Conservation (phyloP, 2,329 filamentous ascomycete species). For the Stromatinia cepivora region DNA sequence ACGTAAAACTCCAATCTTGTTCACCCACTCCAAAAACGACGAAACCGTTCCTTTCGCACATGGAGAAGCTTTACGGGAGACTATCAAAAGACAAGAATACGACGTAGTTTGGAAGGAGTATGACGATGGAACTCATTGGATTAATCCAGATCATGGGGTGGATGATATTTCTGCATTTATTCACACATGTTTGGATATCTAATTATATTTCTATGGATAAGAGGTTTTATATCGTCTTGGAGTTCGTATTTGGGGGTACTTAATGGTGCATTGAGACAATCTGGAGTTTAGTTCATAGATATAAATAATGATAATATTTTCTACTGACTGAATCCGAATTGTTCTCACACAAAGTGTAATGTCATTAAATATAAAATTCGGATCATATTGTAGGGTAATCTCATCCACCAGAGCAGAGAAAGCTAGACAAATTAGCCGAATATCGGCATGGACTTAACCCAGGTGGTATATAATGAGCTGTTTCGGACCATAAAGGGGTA, state of each 20-base stretch:
- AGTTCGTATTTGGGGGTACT: too few species aligned
- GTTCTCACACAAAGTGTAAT: too few species aligned
- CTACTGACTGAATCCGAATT: too few species aligned
- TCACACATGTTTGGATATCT: neutral
- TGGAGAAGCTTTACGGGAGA: constrained; percentile 43
- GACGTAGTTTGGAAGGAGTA: constrained; percentile 47
- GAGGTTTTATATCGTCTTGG: too few species aligned
- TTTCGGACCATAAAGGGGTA: neutral
- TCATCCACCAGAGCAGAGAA: neutral
- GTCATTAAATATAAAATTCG: too few species aligned
- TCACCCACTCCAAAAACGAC: constrained; percentile 50
- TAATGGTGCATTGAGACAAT: too few species aligned
- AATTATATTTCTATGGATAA: too few species aligned
- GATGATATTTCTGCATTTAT: constrained; percentile 42
- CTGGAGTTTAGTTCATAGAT: too few species aligned
- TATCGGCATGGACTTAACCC: neutral
- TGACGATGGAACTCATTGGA: constrained; percentile 47
- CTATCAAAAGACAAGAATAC: constrained; percentile 44
- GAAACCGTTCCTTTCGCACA: constrained; percentile 44
- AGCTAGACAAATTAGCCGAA: neutral
- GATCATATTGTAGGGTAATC: too few species aligned
- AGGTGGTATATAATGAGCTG: neutral
- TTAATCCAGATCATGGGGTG: constrained; percentile 46
- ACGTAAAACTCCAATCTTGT: constrained; percentile 45
- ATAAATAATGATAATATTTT: too few species aligned